Evolutionary conservation across 164 flowering plant species (phyloP).

Genomic region (Dillenia turbinata): DNA sequence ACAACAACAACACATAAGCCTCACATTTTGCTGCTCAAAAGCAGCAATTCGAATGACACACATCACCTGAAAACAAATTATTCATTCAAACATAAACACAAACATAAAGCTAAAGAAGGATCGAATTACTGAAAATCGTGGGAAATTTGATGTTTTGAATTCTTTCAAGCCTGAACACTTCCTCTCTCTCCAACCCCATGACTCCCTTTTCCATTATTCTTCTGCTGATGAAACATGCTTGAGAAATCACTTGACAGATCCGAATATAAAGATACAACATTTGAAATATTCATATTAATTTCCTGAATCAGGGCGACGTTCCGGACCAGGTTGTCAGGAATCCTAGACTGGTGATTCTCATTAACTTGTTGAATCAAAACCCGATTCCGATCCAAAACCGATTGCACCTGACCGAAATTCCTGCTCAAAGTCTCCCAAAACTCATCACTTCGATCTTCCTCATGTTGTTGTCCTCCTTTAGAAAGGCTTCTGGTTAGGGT

Average conservation of each 20-base stretch:
- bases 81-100: no score
- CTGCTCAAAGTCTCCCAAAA: conserved; percentile 40
- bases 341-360: conserved; percentile 58
- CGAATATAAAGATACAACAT: conserved; percentile 46
- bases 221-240: conserved; percentile 23
- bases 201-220: not conserved
- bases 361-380: conserved; percentile 51
- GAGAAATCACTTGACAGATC: conserved; percentile 43
- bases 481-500: no score
- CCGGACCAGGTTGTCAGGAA: conserved; percentile 43
- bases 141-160: not conserved
- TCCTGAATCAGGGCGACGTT: conserved; percentile 52
- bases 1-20: no score
- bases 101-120: no score
- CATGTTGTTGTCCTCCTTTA: not conserved
- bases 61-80: no score
- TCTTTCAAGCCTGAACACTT: conserved; percentile 5
- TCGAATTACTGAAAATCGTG: no score
- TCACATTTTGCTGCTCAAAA: no score
- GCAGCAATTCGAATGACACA: no score
- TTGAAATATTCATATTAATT: conserved; percentile 50
- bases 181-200: not conserved
- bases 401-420: conserved; percentile 41
- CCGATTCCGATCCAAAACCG: conserved; percentile 54
- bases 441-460: conserved; percentile 24